Conservation (phyloP, 768 basidiomycete genomes). For the Mycena olivaceomarginata region DNA sequence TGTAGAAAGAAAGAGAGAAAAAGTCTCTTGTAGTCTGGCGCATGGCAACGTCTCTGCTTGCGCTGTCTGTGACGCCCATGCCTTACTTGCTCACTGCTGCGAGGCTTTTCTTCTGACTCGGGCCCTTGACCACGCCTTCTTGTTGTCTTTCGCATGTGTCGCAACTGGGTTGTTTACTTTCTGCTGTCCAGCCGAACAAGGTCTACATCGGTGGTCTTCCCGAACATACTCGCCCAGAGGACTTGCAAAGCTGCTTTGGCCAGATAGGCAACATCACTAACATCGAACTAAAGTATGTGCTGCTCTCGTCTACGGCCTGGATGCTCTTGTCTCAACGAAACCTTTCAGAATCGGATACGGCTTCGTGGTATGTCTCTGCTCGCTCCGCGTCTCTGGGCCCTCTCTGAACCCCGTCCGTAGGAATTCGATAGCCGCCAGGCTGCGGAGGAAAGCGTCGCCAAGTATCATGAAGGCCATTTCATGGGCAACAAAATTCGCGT, state of each 20-base stretch:
- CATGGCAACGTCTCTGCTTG: conserved; percentile 61
- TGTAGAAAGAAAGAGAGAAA: conserved; percentile 45
- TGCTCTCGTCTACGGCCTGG: conserved; percentile 39
- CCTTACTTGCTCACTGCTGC: conserved; percentile 58
- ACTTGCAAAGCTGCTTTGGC: conserved; percentile 90
- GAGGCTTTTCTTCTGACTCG: conserved; percentile 62
- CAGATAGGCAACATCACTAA: conserved; percentile 86
- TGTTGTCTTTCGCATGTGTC: conserved; percentile 70
- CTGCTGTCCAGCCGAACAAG: conserved; percentile 91
- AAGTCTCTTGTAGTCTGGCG: conserved; percentile 58
- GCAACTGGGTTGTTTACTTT: conserved; percentile 81
- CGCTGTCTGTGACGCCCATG: conserved; percentile 59
- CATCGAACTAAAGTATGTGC: conserved; percentile 89
- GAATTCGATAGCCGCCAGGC: conserved; percentile 90
- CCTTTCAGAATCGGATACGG: conserved; percentile 86
- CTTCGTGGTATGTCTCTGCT: conserved; percentile 82
- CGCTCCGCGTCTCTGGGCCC: background rate
- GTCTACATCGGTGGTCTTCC: conserved; percentile 94
- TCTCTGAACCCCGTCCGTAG: conserved; percentile 58
- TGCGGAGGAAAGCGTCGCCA: conserved; percentile 90
- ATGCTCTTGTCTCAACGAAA: conserved; percentile 29
- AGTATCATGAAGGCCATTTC: conserved; percentile 92
- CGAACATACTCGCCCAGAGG: conserved; percentile 90
- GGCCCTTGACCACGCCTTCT: conserved; percentile 69
- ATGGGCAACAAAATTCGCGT: conserved; percentile 96